Evolutionary conservation across 2,329 filamentous ascomycete genomes (phyloP), one percentile per base, ranked within the genome.

Genomic region (Juglanconis juglandina): DNA sequence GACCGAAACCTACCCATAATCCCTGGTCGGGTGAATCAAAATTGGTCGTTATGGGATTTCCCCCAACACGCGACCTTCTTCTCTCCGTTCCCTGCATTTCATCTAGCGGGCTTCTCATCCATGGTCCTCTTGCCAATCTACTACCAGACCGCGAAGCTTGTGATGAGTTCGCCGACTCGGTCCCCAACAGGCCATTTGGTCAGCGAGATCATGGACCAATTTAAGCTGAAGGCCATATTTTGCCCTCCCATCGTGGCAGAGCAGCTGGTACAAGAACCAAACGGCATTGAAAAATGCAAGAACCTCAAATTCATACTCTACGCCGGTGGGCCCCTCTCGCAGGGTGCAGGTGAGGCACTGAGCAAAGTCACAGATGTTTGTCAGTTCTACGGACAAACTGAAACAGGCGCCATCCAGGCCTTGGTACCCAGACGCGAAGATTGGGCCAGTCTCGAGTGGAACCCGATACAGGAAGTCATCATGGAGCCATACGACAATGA

Each of bases 361-460:
- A 64, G 60, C 59, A 60, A 59, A 24, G 63, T 66, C 35, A 68
- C 65, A 1, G 63, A 64, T 10, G 63, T 68, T 14, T 66, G 66
- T 50, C 66, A 68, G 14, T 61, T 68, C 39, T 66, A 65, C 42
- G 66, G 66, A 13, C 54, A 56, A 32, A 67, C 64, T 24, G 66
- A 68, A 50, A 65, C 64, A 4, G 66, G 65, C 4, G 41, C 62
- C 1, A 50, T 66, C 9, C 62, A 65, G 10, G 54, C 62, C 3
- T 46, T 67, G 35, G 60, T 67, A 5, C 66, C 66, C 14, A 55
- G 47, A 13, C 65, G 61, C 5, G 63, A 65, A 4, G 59, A 65
- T 37, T 68, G 66, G 65, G 58, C 56, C 10, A 62, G 58, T 14
- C 63, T 68, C 8, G 65, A 68, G 49, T 67, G 64, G 62, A 62